phyloP scores from a whole-genome alignment of 2,329 filamentous ascomycete genomes.

The Harringtonia lauricola region DNA sequence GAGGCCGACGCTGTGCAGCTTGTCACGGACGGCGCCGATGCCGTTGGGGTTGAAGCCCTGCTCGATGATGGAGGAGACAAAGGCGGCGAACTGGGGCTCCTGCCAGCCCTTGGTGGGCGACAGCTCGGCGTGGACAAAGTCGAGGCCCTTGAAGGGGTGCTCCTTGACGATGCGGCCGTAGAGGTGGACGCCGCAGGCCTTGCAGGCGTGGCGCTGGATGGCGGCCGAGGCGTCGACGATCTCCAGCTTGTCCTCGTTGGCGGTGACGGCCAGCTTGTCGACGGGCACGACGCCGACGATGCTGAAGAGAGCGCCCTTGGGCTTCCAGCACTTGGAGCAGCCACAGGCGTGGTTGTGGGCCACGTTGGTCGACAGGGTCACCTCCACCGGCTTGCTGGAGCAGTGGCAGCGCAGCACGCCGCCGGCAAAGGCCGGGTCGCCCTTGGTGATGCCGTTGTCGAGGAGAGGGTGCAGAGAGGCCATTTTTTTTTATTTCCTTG shows the following conservation, averaged over 20 bases:
- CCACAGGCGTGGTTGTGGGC: slow-evolving; percentile 61
- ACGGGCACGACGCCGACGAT: slow-evolving; percentile 50
- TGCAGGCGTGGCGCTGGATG: slow-evolving; percentile 52
- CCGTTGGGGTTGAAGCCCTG: slow-evolving; percentile 47
- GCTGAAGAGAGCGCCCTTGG: slow-evolving; percentile 50
- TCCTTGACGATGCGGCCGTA: slow-evolving; percentile 54
- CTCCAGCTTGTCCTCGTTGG: slow-evolving; percentile 44
- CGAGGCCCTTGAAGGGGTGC: slow-evolving; percentile 57
- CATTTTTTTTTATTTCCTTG: slow-evolving; percentile 1
- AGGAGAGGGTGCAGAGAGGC: slow-evolving; percentile 48
- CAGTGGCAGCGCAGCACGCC: slow-evolving; percentile 54
- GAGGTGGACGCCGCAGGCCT: slow-evolving; percentile 48
- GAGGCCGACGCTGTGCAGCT: slow-evolving; percentile 42
- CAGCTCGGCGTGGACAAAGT: slow-evolving; percentile 57
- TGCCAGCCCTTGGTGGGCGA: slow-evolving; percentile 54
- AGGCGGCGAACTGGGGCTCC: slow-evolving; percentile 59
- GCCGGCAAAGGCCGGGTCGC: slow-evolving; percentile 41
- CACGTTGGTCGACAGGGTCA: slow-evolving; percentile 46
- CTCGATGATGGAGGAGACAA: slow-evolving; percentile 58
- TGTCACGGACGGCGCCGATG: slow-evolving; percentile 42
- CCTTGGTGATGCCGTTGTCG: slow-evolving; percentile 50
- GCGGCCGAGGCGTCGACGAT: slow-evolving; percentile 43
- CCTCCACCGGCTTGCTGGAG: slow-evolving; percentile 40
- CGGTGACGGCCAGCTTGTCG: slow-evolving; percentile 42
- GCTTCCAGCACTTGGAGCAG: slow-evolving; percentile 66